Evolutionary conservation across 768 basidiomycete genomes (phyloP), one percentile per base, ranked within the genome.

Genomic region (Lyophyllum semitale): DNA sequence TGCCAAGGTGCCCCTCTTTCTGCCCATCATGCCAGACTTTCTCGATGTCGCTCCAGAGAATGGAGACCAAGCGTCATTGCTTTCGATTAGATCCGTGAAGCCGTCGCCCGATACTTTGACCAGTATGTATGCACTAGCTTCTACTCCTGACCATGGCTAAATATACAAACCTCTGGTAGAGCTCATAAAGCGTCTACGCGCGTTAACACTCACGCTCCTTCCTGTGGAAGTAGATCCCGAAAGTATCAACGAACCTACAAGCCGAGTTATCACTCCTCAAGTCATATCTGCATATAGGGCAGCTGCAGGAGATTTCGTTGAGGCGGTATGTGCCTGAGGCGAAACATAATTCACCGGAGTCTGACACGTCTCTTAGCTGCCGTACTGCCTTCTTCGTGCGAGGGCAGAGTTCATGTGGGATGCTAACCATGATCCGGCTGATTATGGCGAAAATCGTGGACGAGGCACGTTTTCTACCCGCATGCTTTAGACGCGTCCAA

Each of bases 241-340:
- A 30, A 78, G 70, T 22, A 83, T 97, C 51, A 83, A 78, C 63
- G 86, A 88, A 30, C 84, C 93, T 0, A 94, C 90, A 0, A 91
- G 88, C 68, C 82, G 91, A 54, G 78, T 95, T 48, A 91, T 96
- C 41, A 95, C 93, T 0, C 88, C 88, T 0, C 76, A 78, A 48
- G 91, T 96, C 42, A 82, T 98, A 54, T 74, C 77, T 37, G 84
- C 93, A 1, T 98, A 88, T 64, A 80, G 77, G 25, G 82, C 81
- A 47, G 88, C 92, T 22, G 95, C 90, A 8, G 95, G 95, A 6
- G 93, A 96, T 71, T 95, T 95, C 66, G 69, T 77, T 17, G 91
- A 94, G 65, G 90, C 91, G 23, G 92, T 95, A 64, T 60, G 87
- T 54, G 9, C 8, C 5, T 23, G 50, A 22, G 22, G 20, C 26